A percentile compares a stretch with the other conserved stretches of the same genome.
Evolutionary conservation across 2,329 filamentous ascomycete species (phyloP).

Genomic region (Colletotrichum siamense): DNA sequence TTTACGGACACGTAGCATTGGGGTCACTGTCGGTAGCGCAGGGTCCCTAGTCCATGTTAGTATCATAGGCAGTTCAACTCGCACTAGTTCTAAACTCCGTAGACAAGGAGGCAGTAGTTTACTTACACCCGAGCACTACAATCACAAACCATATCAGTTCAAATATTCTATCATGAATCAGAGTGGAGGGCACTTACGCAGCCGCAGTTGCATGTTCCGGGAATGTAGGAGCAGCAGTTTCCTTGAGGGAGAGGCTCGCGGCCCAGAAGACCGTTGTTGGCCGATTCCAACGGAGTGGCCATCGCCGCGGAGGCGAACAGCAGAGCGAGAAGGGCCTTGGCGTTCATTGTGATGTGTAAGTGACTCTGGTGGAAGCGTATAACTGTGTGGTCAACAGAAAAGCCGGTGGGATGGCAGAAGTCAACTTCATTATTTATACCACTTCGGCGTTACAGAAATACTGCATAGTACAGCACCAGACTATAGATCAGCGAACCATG

Average conservation of each 20-base stretch:
- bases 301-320: not conserved
- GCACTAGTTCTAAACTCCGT: not conserved
- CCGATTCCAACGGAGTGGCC: not conserved
- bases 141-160: not conserved
- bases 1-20: not conserved
- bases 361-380: not conserved
- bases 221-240: not conserved
- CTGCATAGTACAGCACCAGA: not conserved
- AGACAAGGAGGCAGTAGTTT: not conserved
- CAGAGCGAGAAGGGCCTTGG: not conserved
- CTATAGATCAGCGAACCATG: not conserved
- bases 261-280: not conserved
- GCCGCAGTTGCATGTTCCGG: not conserved
- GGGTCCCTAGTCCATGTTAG: not conserved
- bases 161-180: not conserved
- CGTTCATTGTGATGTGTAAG: not conserved
- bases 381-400: not conserved
- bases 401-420: not conserved
- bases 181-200: not conserved
- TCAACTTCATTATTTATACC: not conserved
- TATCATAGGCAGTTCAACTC: not conserved
- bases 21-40: not conserved
- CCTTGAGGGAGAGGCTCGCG: not conserved
- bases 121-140: not conserved
- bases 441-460: not conserved